A percentile compares a stretch with the other conserved stretches of the same genome.
Evolutionary conservation across 805 yeast species (phyloP).

Genomic region (Debaryomyces hansenii): DNA sequence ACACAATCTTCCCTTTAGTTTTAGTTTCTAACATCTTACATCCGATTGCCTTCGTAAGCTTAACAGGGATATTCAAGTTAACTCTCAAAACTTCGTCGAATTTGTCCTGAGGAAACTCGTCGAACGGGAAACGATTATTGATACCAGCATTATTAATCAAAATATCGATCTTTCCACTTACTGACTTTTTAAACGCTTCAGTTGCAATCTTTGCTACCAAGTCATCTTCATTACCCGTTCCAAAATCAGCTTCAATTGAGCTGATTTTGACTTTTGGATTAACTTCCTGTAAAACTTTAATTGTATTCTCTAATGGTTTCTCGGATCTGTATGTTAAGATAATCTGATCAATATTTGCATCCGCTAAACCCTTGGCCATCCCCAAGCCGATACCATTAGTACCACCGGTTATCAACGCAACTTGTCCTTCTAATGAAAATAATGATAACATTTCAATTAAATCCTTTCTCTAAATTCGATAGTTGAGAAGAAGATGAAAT

Average conservation of each 20-base stretch:
- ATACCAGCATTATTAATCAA: slow-evolving; percentile 48
- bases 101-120: slow-evolving; percentile 35
- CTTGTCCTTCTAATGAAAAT: slow-evolving; percentile 43
- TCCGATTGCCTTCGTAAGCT: slow-evolving; percentile 38
- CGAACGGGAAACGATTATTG: slow-evolving; percentile 28
- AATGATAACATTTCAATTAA: slow-evolving; percentile 2
- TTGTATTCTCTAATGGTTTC: slow-evolving; percentile 24
- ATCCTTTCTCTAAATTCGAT: not conserved
- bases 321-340: slow-evolving; percentile 39
- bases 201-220: slow-evolving; percentile 25
- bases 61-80: slow-evolving; percentile 37
- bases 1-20: slow-evolving; percentile 39
- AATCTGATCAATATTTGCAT: slow-evolving; percentile 43
- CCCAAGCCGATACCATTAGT: slow-evolving; percentile 59
- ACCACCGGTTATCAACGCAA: slow-evolving; percentile 53
- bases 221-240: slow-evolving; percentile 22
- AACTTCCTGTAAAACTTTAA: slow-evolving; percentile 18
- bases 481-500: not conserved
- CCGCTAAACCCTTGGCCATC: slow-evolving; percentile 52
- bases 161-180: slow-evolving; percentile 34
- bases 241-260: slow-evolving; percentile 21
- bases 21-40: slow-evolving; percentile 30
- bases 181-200: slow-evolving; percentile 27
- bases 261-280: slow-evolving; percentile 22
- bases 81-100: slow-evolving; percentile 41